Evolutionary conservation across 805 yeast genomes (phyloP).

Genomic region (Kodamaea restingae): DNA sequence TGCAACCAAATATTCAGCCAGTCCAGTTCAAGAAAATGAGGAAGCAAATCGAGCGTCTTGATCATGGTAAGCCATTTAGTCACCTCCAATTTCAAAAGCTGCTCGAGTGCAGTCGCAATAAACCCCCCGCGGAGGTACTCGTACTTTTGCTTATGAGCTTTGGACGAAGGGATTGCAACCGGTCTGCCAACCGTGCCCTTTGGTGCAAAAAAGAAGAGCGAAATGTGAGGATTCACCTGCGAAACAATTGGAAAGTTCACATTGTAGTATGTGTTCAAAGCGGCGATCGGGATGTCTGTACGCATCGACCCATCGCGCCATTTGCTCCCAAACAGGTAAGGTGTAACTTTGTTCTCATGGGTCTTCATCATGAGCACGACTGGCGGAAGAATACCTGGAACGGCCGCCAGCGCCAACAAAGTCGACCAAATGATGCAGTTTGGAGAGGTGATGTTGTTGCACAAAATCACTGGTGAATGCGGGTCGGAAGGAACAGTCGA

Average conservation of each 20-base stretch:
- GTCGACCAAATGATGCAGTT: slow-evolving; percentile 81
- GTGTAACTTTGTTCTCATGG: slow-evolving; percentile 40
- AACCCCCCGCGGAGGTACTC: slow-evolving; percentile 69
- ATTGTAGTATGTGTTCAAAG: slow-evolving; percentile 69
- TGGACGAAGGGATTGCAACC: slow-evolving; percentile 51
- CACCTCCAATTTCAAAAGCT: slow-evolving; percentile 65
- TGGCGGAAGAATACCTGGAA: slow-evolving; percentile 77
- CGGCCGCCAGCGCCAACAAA: slow-evolving; percentile 73
- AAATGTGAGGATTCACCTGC: slow-evolving; percentile 80
- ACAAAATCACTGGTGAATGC: slow-evolving; percentile 73
- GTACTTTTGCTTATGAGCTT: slow-evolving; percentile 28
- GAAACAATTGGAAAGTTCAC: slow-evolving; percentile 74
- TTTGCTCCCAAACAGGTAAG: slow-evolving; percentile 69
- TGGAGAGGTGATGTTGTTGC: slow-evolving; percentile 75
- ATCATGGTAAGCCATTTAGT: slow-evolving; percentile 72
- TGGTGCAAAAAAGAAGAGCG: slow-evolving; percentile 72
- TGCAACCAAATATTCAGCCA: slow-evolving; percentile 79
- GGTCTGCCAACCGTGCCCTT: slow-evolving; percentile 80
- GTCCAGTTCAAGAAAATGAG: slow-evolving; percentile 67
- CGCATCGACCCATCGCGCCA: slow-evolving; percentile 79
- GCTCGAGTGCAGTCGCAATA: slow-evolving; percentile 66
- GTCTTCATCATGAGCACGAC: slow-evolving; percentile 72
- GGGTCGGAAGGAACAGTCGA: slow-evolving; percentile 82
- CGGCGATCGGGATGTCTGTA: slow-evolving; percentile 74
- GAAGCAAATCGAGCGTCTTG: slow-evolving; percentile 61